Percentiles rank a stretch among this genome's conserved stretches.
Conservation (phyloP, 192 early-diverging fungal species). For the Coemansia furcata region DNA sequence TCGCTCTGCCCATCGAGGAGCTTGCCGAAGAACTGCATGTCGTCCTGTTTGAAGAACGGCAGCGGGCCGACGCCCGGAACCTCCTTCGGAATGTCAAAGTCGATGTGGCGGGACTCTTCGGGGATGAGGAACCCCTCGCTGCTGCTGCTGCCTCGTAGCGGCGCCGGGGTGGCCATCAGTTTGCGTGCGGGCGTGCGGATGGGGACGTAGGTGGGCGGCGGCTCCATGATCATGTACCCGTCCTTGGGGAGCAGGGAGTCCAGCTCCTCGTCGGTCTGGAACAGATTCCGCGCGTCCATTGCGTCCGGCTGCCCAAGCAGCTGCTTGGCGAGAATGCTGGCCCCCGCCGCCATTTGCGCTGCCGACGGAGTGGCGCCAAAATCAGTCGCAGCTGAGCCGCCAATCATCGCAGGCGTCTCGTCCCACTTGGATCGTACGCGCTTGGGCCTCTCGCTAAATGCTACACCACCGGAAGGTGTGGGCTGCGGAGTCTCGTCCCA, state of each 20-base stretch:
- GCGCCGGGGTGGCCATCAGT: slow-evolving; percentile 89
- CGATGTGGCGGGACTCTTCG: slow-evolving; percentile 64
- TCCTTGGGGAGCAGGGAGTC: slow-evolving; percentile 87
- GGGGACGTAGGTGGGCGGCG: slow-evolving; percentile 83
- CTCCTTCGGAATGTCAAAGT: slow-evolving; percentile 74
- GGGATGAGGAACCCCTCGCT: slow-evolving; percentile 77
- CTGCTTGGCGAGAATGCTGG: slow-evolving; percentile 84
- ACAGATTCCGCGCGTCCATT: slow-evolving; percentile 82
- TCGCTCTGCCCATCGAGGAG: slow-evolving; percentile 86
- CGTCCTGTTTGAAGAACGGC: slow-evolving; percentile 94
- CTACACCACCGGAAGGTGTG: slow-evolving; percentile 36
- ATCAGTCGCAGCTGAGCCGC: slow-evolving; percentile 17
- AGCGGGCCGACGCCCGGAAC: slow-evolving; percentile 86
- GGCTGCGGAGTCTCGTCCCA: slow-evolving; percentile 67
- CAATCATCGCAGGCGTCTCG: slow-evolving; percentile 76
- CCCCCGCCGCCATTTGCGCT: slow-evolving; percentile 50
- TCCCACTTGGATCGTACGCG: slow-evolving; percentile 93
- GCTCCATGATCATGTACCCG: slow-evolving; percentile 91
- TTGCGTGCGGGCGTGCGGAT: slow-evolving; percentile 97
- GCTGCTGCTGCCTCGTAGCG: slow-evolving; percentile 57
- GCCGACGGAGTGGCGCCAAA: slow-evolving; percentile 66
- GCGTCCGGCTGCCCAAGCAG: slow-evolving; percentile 65
- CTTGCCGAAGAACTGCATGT: slow-evolving; percentile 96
- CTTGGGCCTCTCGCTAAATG: slow-evolving; percentile 54
- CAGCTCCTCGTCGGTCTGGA: slow-evolving; percentile 91